Conservation (phyloP, 352 stramenopile genomes). For the Globisporangium viniferum region DNA sequence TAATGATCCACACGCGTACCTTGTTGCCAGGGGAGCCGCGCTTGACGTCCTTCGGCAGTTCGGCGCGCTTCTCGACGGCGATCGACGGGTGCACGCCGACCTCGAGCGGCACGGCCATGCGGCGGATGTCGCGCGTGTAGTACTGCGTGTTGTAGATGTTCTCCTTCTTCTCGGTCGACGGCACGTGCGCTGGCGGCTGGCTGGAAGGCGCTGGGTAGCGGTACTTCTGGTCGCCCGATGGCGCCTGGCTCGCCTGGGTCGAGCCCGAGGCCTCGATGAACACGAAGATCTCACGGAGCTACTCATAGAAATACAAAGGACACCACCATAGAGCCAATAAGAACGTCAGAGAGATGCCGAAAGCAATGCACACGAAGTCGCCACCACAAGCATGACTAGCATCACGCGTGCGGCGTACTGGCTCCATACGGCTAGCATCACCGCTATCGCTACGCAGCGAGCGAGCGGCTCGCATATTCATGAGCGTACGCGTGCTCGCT, state of each 20-base stretch:
- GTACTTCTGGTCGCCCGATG: constrained; percentile 56
- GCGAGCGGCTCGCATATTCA: background rate
- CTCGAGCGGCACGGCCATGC: constrained; percentile 58
- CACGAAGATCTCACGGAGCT: constrained; percentile 80
- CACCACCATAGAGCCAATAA: background rate
- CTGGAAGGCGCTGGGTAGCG: constrained; percentile 77
- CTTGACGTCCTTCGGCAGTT: constrained; percentile 65
- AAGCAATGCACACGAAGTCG: background rate
- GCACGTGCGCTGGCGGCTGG: constrained; percentile 69
- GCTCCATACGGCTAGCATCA: background rate
- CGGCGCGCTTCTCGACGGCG: constrained; percentile 42
- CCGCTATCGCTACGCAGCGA: background rate
- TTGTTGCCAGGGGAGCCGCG: constrained; percentile 82
- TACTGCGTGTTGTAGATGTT: constrained; percentile 86
- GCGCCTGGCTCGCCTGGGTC: constrained; percentile 71
- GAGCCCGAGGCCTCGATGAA: constrained; percentile 78
- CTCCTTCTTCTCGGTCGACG: constrained; percentile 68
- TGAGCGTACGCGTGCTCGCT: background rate
- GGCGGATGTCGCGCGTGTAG: constrained; percentile 86
- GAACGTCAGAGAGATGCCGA: background rate
- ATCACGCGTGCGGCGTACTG: no score
- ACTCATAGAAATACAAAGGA: background rate
- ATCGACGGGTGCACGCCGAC: constrained; percentile 78
- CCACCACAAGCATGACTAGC: background rate
- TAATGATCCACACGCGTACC: constrained; percentile 13